These are phyloP conservation scores for Sisymbrium altissimum DNA, from an alignment of 345 rosid genomes.

Conservation along the genomic window DNA sequence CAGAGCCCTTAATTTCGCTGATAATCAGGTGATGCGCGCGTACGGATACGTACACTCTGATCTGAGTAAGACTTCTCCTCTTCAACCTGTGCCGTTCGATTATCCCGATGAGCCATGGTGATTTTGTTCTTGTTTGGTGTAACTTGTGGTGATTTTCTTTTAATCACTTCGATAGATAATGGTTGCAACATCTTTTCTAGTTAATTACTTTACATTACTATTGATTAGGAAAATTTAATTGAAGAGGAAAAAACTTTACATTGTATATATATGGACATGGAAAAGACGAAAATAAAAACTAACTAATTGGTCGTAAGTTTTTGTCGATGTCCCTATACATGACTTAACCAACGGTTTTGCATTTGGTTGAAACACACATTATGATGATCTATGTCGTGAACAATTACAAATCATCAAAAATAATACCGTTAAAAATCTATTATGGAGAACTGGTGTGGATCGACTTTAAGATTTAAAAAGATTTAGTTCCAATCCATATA, in stretches of 20 bases:
- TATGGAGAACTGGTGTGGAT: too few species aligned
- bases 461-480: too few species aligned
- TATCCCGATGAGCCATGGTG: slow-evolving; percentile 72
- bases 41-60: slow-evolving; percentile 71
- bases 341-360: too few species aligned
- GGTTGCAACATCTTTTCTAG: not conserved
- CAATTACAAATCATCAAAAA: too few species aligned
- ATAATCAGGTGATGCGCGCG: slow-evolving; percentile 78
- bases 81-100: slow-evolving; percentile 64
- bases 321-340: too few species aligned
- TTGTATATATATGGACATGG: too few species aligned
- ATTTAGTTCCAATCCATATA: too few species aligned
- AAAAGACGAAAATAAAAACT: not conserved
- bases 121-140: not conserved
- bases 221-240: not conserved
- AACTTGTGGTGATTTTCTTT: not conserved
- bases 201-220: not conserved
- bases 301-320: too few species aligned
- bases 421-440: too few species aligned
- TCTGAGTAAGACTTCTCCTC: slow-evolving; percentile 50
- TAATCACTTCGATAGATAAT: not conserved
- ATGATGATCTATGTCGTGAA: too few species aligned
- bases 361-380: too few species aligned
- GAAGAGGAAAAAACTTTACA: not conserved
- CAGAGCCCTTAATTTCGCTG: slow-evolving; percentile 81